phyloP scores from a whole-genome alignment of 202 grass and related monocot species.

The Zizania palustris region DNA sequence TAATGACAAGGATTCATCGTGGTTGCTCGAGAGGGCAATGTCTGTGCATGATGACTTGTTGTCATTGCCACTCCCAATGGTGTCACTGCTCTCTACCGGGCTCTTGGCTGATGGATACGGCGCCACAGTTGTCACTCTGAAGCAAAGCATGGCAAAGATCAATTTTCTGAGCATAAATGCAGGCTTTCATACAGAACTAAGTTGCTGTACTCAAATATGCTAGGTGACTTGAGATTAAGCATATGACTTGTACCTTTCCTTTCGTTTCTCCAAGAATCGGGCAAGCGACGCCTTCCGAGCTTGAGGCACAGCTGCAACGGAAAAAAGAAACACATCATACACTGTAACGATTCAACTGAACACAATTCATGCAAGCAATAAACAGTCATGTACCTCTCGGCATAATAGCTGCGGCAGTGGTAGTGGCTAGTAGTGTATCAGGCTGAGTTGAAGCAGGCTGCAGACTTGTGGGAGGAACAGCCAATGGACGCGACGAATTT shows the following conservation, averaged over 20 bases:
- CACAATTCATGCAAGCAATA: neutral
- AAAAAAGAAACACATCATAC: constrained; percentile 25
- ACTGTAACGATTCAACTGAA: constrained; percentile 18
- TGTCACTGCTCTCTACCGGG: constrained; percentile 57
- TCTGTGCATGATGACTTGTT: constrained; percentile 63
- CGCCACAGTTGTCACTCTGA: constrained; percentile 52
- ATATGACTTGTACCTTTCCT: constrained; percentile 65
- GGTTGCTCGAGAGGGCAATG: constrained; percentile 66
- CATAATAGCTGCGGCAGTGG: constrained; percentile 52
- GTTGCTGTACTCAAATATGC: neutral
- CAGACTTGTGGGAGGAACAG: constrained; percentile 47
- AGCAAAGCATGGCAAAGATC: constrained; percentile 30
- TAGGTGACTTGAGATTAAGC: neutral
- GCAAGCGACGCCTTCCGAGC: constrained; percentile 80
- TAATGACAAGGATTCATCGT: constrained; percentile 54
- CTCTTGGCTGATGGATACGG: constrained; percentile 71
- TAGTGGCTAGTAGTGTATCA: constrained; percentile 37
- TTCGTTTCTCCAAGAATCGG: constrained; percentile 80
- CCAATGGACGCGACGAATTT: constrained; percentile 57
- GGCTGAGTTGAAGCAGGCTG: constrained; percentile 34
- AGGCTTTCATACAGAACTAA: neutral
- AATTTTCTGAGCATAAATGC: constrained; percentile 8
- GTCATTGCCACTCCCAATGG: constrained; percentile 46
- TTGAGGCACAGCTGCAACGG: constrained; percentile 71
- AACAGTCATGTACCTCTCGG: constrained; percentile 74